Evolutionary conservation across 2,329 filamentous ascomycete species (phyloP).

Genomic region (Epichloe sylvatica): DNA sequence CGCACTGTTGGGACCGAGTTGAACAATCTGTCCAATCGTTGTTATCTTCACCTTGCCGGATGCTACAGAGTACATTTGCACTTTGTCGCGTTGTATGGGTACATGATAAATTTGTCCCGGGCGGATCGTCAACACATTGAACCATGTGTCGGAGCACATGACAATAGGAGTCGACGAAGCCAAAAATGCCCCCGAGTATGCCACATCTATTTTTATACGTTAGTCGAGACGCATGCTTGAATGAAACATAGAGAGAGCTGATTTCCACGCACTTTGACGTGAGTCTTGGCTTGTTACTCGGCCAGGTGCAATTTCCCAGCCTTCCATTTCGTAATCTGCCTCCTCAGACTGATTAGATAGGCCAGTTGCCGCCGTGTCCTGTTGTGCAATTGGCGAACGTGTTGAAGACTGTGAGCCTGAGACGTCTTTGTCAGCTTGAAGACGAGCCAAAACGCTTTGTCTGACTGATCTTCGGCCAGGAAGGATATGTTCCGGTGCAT

Average conservation of each 20-base stretch:
- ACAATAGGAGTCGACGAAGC: constrained; percentile 21
- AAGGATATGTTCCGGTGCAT: not conserved
- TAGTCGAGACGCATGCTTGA: not conserved
- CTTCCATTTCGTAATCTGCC: constrained; percentile 5
- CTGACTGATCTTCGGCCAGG: not conserved
- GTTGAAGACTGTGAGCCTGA: not conserved
- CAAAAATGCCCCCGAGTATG: constrained; percentile 29
- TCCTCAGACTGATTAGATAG: not conserved
- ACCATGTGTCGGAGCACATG: constrained; percentile 24
- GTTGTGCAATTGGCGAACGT: not conserved
- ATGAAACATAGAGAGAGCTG: not conserved
- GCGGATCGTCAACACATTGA: constrained; percentile 28
- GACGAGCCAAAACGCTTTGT: constrained; percentile 4
- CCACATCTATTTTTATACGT: constrained; percentile 21
- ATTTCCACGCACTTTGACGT: constrained; percentile 21
- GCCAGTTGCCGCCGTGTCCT: not conserved
- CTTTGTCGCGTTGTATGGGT: constrained; percentile 13
- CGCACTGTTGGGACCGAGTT: constrained; percentile 29
- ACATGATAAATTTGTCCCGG: constrained; percentile 23
- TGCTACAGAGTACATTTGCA: constrained; percentile 27
- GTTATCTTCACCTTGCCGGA: constrained; percentile 28
- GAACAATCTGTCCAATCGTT: constrained; percentile 22
- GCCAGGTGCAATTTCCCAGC: constrained; percentile 28
- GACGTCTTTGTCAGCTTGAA: constrained; percentile 1
- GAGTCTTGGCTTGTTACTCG: constrained; percentile 18